phyloP scores from a whole-genome alignment of 2,329 filamentous ascomycete genomes.

The Aurifilum marmelostoma region DNA sequence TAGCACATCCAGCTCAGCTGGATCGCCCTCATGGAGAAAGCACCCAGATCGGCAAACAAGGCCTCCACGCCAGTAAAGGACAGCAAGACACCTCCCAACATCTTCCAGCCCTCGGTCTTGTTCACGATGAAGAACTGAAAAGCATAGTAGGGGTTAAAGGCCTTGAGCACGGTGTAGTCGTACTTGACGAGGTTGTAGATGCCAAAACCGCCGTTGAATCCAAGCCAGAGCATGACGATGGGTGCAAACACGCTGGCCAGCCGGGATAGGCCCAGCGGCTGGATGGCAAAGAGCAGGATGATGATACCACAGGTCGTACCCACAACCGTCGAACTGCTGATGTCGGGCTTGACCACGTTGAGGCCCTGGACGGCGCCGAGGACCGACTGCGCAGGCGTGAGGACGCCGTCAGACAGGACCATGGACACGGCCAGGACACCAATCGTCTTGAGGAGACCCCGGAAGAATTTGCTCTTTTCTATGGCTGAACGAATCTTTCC shows the following conservation, averaged over 20 bases:
- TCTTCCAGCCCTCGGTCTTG: constrained; percentile 62
- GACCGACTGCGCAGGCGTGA: constrained; percentile 70
- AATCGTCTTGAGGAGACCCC: constrained; percentile 59
- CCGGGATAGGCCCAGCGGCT: constrained; percentile 64
- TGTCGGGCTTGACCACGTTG: constrained; percentile 58
- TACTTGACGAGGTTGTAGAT: constrained; percentile 61
- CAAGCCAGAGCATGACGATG: constrained; percentile 67
- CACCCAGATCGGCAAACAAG: constrained; percentile 75
- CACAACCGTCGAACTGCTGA: constrained; percentile 60
- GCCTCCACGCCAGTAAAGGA: constrained; percentile 77
- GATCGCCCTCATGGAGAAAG: constrained; percentile 69
- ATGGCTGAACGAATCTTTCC: constrained; percentile 57
- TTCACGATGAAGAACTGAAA: constrained; percentile 63
- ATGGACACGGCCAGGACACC: constrained; percentile 67
- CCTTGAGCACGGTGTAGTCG: constrained; percentile 56
- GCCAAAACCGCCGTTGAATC: constrained; percentile 63
- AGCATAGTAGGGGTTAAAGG: constrained; percentile 61
- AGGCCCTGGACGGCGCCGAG: constrained; percentile 68
- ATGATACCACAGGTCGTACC: constrained; percentile 67
- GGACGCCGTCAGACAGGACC: constrained; percentile 65
- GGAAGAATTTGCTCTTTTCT: constrained; percentile 57
- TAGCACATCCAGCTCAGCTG: constrained; percentile 72
- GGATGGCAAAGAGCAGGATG: constrained; percentile 62
- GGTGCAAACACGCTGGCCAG: constrained; percentile 65
- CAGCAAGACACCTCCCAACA: constrained; percentile 70